These are phyloP conservation scores for Myxozyma melibiosi DNA, from an alignment of 805 yeast genomes.

Conservation along the genomic window DNA sequence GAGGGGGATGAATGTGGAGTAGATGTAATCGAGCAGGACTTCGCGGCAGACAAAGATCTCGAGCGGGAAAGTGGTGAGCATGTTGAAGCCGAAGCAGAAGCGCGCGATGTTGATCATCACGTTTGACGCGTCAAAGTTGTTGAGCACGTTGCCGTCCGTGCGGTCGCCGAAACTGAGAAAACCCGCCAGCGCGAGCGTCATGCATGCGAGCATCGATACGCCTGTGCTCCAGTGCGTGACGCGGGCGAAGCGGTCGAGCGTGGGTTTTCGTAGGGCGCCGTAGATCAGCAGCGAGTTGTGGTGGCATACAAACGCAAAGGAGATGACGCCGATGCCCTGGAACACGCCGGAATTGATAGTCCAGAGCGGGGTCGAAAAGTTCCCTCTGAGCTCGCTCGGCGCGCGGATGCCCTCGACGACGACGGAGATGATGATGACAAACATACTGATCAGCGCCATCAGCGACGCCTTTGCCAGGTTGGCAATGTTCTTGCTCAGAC, in stretches of 20 bases:
- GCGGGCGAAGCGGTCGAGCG: constrained; percentile 69
- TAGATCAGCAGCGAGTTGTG: constrained; percentile 90
- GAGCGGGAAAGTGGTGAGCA: constrained; percentile 88
- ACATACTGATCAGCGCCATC: constrained; percentile 83
- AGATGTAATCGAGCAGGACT: constrained; percentile 66
- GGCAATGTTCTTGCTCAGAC: constrained; percentile 77
- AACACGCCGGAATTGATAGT: constrained; percentile 67
- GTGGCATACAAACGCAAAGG: constrained; percentile 94
- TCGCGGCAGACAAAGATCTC: constrained; percentile 91
- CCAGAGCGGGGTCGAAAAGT: constrained; percentile 45
- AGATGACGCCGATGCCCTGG: constrained; percentile 91
- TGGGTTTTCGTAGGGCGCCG: constrained; percentile 76
- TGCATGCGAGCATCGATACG: constrained; percentile 78
- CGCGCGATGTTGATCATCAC: constrained; percentile 80
- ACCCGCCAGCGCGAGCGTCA: constrained; percentile 78
- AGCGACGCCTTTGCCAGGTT: constrained; percentile 85
- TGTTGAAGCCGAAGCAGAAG: constrained; percentile 85
- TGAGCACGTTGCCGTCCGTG: constrained; percentile 84
- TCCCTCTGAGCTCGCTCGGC: constrained; percentile 37
- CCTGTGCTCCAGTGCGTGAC: constrained; percentile 84
- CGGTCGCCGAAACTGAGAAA: constrained; percentile 70
- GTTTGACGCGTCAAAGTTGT: constrained; percentile 80
- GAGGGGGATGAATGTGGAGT: constrained; percentile 11
- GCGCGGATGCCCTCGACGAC: constrained; percentile 70
- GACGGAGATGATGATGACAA: constrained; percentile 72